phyloP scores from a whole-genome alignment of 2,329 filamentous ascomycete species.

The Talaromyces amestolkiae region DNA sequence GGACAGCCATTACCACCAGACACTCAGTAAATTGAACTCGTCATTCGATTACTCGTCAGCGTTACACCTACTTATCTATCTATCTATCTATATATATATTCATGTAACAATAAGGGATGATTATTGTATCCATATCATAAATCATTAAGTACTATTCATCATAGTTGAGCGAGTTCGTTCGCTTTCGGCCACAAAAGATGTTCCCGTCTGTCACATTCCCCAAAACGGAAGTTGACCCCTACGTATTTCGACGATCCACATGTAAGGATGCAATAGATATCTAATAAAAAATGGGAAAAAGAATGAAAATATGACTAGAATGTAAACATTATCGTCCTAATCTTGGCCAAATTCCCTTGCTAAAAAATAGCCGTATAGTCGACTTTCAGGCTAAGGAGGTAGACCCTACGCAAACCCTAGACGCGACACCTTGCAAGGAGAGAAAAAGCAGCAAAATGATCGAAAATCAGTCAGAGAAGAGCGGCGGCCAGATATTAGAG shows the following conservation, averaged over 20 bases:
- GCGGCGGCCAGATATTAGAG: not conserved
- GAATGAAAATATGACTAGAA: not conserved
- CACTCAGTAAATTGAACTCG: constrained; percentile 30
- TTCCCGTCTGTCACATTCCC: constrained; percentile 6
- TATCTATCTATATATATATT: too few species aligned
- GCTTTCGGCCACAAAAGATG: not conserved
- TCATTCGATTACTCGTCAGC: not conserved
- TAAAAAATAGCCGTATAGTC: not conserved
- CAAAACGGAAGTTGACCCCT: constrained; percentile 7
- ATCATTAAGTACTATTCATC: not conserved
- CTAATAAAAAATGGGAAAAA: not conserved
- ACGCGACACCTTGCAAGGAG: too few species aligned
- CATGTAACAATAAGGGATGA: too few species aligned
- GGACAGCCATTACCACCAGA: constrained; percentile 38
- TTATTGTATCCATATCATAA: too few species aligned
- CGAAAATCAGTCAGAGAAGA: not conserved
- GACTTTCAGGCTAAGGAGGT: not conserved
- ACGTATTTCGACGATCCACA: constrained; percentile 1
- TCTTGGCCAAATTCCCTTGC: not conserved
- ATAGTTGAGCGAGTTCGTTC: not conserved
- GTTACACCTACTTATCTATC: not conserved
- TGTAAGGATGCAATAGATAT: not conserved
- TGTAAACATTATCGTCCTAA: not conserved
- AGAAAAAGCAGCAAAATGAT: not conserved
- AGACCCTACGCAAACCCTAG: not conserved